Conservation (phyloP, 495 filamentous ascomycete species). For the Neurospora cerealis region DNA sequence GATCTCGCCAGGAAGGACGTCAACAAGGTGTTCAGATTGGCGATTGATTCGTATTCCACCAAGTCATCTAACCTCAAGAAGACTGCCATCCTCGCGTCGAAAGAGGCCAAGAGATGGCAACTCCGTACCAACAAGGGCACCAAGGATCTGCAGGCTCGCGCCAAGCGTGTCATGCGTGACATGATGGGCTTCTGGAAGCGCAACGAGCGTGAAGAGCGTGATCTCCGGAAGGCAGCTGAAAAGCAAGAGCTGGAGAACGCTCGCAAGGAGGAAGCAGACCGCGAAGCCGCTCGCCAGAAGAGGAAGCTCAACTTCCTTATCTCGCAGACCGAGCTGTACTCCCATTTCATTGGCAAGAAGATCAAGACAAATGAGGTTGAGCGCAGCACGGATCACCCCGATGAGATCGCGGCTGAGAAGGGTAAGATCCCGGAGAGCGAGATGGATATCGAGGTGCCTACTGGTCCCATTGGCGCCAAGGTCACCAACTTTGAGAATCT, state of each 20-base stretch:
- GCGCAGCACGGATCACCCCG: slow-evolving; percentile 69
- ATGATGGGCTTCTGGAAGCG: slow-evolving; percentile 99
- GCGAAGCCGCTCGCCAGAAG: slow-evolving; percentile 94
- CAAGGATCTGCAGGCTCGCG: slow-evolving; percentile 93
- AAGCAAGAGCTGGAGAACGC: slow-evolving; percentile 94
- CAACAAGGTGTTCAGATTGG: slow-evolving; percentile 79
- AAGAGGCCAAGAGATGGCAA: slow-evolving; percentile 96
- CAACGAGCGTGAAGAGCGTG: slow-evolving; percentile 94
- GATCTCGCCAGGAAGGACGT: slow-evolving; percentile 92
- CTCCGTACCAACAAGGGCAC: slow-evolving; percentile 94
- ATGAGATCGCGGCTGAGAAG: slow-evolving; percentile 40
- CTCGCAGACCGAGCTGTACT: slow-evolving; percentile 96
- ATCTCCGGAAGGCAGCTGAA: slow-evolving; percentile 86
- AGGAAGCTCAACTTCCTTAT: slow-evolving; percentile 99
- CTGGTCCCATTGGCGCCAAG: slow-evolving; percentile 49
- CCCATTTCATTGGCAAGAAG: slow-evolving; percentile 98
- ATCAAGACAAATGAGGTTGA: slow-evolving; percentile 94
- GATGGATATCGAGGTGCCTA: slow-evolving; percentile 49
- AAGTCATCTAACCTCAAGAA: slow-evolving; percentile 92
- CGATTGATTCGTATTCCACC: slow-evolving; percentile 66
- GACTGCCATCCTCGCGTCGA: slow-evolving; percentile 92
- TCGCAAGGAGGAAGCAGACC: slow-evolving; percentile 90
- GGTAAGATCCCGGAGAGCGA: slow-evolving; percentile 33
- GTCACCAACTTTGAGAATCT: slow-evolving; percentile 90
- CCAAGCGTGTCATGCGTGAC: slow-evolving; percentile 96